A percentile compares a stretch with the other conserved stretches of the same genome.
These are phyloP conservation scores for Allodekkera sacchari DNA, from an alignment of 805 yeast genomes.

Conservation along the genomic window DNA sequence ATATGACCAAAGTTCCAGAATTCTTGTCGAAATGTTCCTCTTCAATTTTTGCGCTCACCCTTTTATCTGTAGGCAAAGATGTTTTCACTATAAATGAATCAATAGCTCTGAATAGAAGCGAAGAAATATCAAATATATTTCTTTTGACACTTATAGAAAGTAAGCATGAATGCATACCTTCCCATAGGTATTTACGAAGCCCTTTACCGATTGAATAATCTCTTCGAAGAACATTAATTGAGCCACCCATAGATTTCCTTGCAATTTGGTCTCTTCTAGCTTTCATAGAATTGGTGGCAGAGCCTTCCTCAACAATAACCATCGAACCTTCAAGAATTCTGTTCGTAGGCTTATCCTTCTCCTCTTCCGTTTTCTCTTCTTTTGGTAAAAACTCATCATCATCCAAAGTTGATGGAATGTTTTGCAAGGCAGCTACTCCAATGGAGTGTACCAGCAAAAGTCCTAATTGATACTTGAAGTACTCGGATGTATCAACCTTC, in stretches of 20 bases:
- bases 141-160: conserved; percentile 53
- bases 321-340: conserved; percentile 22
- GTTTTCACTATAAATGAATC: conserved; percentile 56
- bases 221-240: conserved; percentile 54
- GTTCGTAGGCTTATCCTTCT: conserved; percentile 1
- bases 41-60: conserved; percentile 48
- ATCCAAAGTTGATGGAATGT: conserved; percentile 49
- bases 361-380: conserved; percentile 4
- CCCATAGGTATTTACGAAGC: conserved; percentile 58
- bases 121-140: conserved; percentile 53
- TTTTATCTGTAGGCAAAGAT: conserved; percentile 59
- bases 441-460: conserved; percentile 41
- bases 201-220: conserved; percentile 52
- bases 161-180: conserved; percentile 52
- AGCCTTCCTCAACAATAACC: conserved; percentile 52
- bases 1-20: conserved; percentile 36
- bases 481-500: conserved; percentile 46
- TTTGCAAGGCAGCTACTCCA: conserved; percentile 59
- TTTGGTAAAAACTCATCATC: conserved; percentile 48
- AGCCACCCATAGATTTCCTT: conserved; percentile 55
- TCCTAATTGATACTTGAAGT: conserved; percentile 42
- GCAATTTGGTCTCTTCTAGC: conserved; percentile 59
- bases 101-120: conserved; percentile 54
- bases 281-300: conserved; percentile 32
- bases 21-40: conserved; percentile 10